These are phyloP conservation scores for Pleurotus giganteus DNA, from an alignment of 768 basidiomycete genomes.

Conservation along the genomic window DNA sequence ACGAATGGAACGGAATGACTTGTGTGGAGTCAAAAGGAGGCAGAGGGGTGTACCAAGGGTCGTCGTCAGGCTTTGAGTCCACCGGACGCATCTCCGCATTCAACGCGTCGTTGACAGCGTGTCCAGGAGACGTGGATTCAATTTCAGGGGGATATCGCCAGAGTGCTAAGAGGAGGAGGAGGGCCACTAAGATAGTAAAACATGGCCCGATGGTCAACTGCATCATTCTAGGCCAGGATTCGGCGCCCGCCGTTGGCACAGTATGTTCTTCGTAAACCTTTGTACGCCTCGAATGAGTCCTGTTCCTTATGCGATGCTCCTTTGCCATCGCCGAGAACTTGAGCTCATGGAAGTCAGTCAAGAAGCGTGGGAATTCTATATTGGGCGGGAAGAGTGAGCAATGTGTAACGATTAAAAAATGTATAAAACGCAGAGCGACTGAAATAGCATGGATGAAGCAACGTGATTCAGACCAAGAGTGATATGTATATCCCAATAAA, in stretches of 20 bases:
- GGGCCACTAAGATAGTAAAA: not conserved
- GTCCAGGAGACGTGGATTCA: no score
- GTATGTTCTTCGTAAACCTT: slow-evolving; percentile 8
- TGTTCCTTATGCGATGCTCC: not conserved
- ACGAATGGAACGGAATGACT: slow-evolving; percentile 22
- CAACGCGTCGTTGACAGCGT: not conserved
- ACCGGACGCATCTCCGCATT: no score
- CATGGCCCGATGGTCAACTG: slow-evolving; percentile 4
- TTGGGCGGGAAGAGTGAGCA: not conserved
- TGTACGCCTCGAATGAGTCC: not conserved
- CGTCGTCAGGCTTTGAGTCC: not conserved
- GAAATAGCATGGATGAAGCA: not conserved
- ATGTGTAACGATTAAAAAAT: not conserved
- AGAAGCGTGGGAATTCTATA: not conserved
- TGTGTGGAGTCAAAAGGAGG: not conserved
- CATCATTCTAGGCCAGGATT: not conserved
- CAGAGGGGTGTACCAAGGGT: not conserved
- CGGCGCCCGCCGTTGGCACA: not conserved
- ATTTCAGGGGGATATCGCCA: slow-evolving; percentile 5
- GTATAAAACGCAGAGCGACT: not conserved
- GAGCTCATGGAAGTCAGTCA: not conserved
- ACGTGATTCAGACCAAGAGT: not conserved
- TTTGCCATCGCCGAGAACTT: not conserved
- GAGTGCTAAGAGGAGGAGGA: not conserved
- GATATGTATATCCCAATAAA: not conserved